phyloP scores from a whole-genome alignment of 2,329 filamentous ascomycete genomes.

The Monosporascus sp. region DNA sequence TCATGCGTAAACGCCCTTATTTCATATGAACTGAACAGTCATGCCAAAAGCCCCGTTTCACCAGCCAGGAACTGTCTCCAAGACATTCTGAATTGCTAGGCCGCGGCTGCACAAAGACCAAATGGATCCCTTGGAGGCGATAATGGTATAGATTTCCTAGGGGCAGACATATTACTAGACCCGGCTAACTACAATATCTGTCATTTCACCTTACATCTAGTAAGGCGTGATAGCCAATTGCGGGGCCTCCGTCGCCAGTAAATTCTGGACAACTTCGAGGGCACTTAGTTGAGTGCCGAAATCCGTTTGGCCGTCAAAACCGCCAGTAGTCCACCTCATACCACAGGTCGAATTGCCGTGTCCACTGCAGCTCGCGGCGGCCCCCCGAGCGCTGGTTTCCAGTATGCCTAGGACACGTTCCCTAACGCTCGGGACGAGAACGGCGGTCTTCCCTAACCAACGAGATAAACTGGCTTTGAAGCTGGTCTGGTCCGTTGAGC shows the following conservation, averaged over 20 bases:
- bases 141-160: too few species aligned
- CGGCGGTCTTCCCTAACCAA: constrained; percentile 27
- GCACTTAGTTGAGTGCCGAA: constrained; percentile 31
- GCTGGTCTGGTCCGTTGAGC: constrained; percentile 32
- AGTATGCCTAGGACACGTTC: constrained; percentile 24
- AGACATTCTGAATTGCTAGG: too few species aligned
- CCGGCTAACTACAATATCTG: too few species aligned
- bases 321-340: constrained; percentile 25
- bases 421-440: constrained; percentile 28
- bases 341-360: constrained; percentile 25
- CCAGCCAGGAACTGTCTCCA: too few species aligned
- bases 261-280: constrained; percentile 27
- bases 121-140: too few species aligned
- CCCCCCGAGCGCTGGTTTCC: constrained; percentile 25
- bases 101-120: too few species aligned
- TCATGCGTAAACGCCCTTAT: too few species aligned
- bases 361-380: constrained; percentile 27
- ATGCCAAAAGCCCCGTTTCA: too few species aligned
- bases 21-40: too few species aligned
- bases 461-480: constrained; percentile 24
- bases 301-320: constrained; percentile 29
- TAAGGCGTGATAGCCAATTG: constrained; percentile 9
- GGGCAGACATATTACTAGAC: too few species aligned
- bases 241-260: constrained; percentile 16
- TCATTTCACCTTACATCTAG: background rate